A percentile compares a stretch with the other conserved stretches of the same genome.
These are phyloP conservation scores for Xanthoconium stramineum DNA, from an alignment of 768 basidiomycete species.

Conservation along the genomic window DNA sequence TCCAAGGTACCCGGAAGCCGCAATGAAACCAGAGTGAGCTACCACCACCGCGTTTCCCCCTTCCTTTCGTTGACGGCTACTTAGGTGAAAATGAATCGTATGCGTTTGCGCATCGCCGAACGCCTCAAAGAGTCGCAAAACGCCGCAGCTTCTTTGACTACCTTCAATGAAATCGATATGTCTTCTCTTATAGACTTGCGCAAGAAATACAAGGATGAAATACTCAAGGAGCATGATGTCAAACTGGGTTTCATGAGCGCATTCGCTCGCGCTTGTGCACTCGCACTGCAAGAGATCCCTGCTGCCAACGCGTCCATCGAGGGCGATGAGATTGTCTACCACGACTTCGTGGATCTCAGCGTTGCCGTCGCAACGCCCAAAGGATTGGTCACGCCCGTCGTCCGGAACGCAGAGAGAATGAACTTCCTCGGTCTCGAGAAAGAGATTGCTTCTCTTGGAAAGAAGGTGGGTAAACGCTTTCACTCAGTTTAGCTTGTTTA, in stretches of 20 bases:
- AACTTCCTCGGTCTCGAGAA: conserved; percentile 88
- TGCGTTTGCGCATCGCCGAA: conserved; percentile 96
- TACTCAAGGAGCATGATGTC: conserved; percentile 89
- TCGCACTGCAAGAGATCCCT: conserved; percentile 90
- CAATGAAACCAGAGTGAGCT: conserved; percentile 78
- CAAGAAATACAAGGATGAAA: conserved; percentile 86
- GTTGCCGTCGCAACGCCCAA: conserved; percentile 98
- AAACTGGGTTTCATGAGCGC: conserved; percentile 99
- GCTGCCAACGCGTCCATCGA: conserved; percentile 94
- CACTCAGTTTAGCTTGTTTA: conserved; percentile 1
- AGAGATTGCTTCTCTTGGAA: conserved; percentile 86
- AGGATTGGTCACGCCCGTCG: conserved; percentile 94
- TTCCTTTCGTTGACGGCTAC: not conserved
- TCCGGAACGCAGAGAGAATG: conserved; percentile 86
- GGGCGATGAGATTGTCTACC: conserved; percentile 90
- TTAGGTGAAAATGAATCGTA: conserved; percentile 97
- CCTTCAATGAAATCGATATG: conserved; percentile 99
- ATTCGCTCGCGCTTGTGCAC: conserved; percentile 81
- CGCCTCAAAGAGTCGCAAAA: conserved; percentile 98
- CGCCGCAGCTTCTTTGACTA: conserved; percentile 92
- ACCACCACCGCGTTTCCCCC: not conserved
- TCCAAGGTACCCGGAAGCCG: conserved; percentile 51
- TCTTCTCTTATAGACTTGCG: conserved; percentile 92
- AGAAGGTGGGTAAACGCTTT: conserved; percentile 55
- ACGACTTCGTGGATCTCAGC: conserved; percentile 88